Conservation (phyloP, 2,329 filamentous ascomycete species). For the Xylariaceae sp. region DNA sequence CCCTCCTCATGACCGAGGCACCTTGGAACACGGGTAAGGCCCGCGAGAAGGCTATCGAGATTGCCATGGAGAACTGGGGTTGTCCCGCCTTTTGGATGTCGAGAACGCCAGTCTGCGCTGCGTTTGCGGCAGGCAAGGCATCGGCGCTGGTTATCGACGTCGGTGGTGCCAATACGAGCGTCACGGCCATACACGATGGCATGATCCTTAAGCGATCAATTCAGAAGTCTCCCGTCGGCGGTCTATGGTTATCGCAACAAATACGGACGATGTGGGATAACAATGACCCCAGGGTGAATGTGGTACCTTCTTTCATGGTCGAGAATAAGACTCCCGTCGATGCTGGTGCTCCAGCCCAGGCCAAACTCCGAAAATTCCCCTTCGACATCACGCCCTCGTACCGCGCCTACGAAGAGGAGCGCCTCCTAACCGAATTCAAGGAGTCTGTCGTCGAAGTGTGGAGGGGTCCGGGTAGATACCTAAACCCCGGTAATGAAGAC, state of each 20-base stretch:
- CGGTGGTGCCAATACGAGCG: slow-evolving; percentile 36
- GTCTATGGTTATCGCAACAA: slow-evolving; percentile 89
- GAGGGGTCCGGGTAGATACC: slow-evolving; percentile 77
- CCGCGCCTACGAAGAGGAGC: slow-evolving; percentile 86
- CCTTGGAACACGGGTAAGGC: slow-evolving; percentile 90
- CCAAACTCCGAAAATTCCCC: slow-evolving; percentile 73
- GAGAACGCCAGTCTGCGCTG: slow-evolving; percentile 85
- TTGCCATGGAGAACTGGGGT: slow-evolving; percentile 97
- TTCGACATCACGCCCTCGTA: slow-evolving; percentile 72
- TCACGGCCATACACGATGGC: slow-evolving; percentile 84
- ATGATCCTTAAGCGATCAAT: slow-evolving; percentile 92
- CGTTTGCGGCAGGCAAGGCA: slow-evolving; percentile 91
- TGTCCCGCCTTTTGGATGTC: slow-evolving; percentile 94
- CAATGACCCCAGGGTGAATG: slow-evolving; percentile 71
- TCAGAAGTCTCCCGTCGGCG: slow-evolving; percentile 83
- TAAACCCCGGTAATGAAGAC: slow-evolving; percentile 75
- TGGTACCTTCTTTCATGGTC: slow-evolving; percentile 87
- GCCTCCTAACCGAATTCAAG: slow-evolving; percentile 94
- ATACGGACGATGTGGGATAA: slow-evolving; percentile 80
- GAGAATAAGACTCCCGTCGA: slow-evolving; percentile 89
- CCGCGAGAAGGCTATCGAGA: slow-evolving; percentile 92
- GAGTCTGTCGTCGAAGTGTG: slow-evolving; percentile 96
- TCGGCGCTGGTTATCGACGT: slow-evolving; percentile 76
- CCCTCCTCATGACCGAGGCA: slow-evolving; percentile 90
- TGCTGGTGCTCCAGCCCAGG: slow-evolving; percentile 79